Evolutionary conservation across 495 filamentous ascomycete species (phyloP).

Genomic region (Sabuloglossum arenarium): DNA sequence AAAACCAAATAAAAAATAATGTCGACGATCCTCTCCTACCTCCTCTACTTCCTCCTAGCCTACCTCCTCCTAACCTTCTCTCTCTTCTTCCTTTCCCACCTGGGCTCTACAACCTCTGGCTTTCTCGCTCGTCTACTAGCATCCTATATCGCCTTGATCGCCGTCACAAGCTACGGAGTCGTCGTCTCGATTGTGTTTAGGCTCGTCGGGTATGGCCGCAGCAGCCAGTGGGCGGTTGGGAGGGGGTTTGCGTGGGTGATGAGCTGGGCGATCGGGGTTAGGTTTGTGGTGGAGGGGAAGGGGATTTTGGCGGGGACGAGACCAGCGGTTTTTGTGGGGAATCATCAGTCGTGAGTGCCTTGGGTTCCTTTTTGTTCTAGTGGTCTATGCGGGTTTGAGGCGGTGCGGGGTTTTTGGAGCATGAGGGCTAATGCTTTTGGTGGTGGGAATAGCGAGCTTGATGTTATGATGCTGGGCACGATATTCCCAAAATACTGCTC

Average conservation of each 20-base stretch:
- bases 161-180: constrained; percentile 59
- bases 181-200: constrained; percentile 51
- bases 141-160: constrained; percentile 41
- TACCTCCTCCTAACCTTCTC: constrained; percentile 36
- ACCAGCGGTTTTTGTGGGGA: constrained; percentile 78
- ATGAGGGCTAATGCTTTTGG: not conserved
- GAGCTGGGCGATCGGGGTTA: constrained; percentile 53
- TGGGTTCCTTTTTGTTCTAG: not conserved
- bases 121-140: constrained; percentile 58
- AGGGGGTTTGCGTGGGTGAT: constrained; percentile 68
- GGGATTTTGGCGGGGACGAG: constrained; percentile 35
- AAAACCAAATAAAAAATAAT: not conserved
- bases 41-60: not conserved
- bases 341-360: constrained; percentile 49
- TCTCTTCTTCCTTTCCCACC: constrained; percentile 18
- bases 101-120: constrained; percentile 11
- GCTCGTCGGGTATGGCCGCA: constrained; percentile 43
- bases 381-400: too few species aligned
- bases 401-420: not conserved
- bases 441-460: constrained; percentile 37
- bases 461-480: constrained; percentile 72
- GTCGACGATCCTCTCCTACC: not conserved
- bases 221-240: constrained; percentile 71
- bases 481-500: constrained; percentile 82
- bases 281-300: constrained; percentile 51